Percentiles rank a stretch among this genome's conserved stretches.
Conservation (phyloP, 768 basidiomycete species). For the Boletus rubescentipes region DNA sequence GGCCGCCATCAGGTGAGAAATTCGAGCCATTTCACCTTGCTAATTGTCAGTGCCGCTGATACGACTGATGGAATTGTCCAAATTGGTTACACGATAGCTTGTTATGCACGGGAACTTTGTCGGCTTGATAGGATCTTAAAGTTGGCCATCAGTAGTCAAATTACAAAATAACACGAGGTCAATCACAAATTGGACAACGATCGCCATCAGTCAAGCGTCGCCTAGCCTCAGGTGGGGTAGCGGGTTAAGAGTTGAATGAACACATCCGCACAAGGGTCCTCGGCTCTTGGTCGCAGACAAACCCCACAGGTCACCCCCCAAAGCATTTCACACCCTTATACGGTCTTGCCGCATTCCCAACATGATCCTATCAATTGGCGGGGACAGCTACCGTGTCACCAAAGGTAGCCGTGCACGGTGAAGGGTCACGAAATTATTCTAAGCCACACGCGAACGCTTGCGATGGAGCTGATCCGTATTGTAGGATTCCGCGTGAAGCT, state of each 20-base stretch:
- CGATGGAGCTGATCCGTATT: slow-evolving; percentile 13
- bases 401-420: slow-evolving; percentile 16
- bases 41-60: slow-evolving; percentile 8
- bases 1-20: slow-evolving; percentile 10
- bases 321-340: slow-evolving; percentile 10
- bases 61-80: slow-evolving; percentile 3
- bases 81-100: slow-evolving; percentile 1
- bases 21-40: slow-evolving; percentile 12
- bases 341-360: slow-evolving; percentile 1
- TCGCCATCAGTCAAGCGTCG: slow-evolving; percentile 20
- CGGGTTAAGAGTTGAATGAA: background rate
- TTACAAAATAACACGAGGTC: slow-evolving; percentile 23
- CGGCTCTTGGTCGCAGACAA: slow-evolving; percentile 11
- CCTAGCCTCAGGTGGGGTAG: slow-evolving; percentile 16
- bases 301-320: slow-evolving; percentile 12
- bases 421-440: slow-evolving; percentile 4
- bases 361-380: background rate
- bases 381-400: slow-evolving; percentile 2
- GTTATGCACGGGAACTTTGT: slow-evolving; percentile 4
- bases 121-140: slow-evolving; percentile 14
- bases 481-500: slow-evolving; percentile 2
- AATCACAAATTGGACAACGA: slow-evolving; percentile 13
- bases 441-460: slow-evolving; percentile 8
- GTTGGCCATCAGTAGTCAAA: slow-evolving; percentile 12
- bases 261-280: slow-evolving; percentile 13